These are phyloP conservation scores for Trichoderma cornu-damae DNA, from an alignment of 2,329 filamentous ascomycete species.

Conservation along the genomic window DNA sequence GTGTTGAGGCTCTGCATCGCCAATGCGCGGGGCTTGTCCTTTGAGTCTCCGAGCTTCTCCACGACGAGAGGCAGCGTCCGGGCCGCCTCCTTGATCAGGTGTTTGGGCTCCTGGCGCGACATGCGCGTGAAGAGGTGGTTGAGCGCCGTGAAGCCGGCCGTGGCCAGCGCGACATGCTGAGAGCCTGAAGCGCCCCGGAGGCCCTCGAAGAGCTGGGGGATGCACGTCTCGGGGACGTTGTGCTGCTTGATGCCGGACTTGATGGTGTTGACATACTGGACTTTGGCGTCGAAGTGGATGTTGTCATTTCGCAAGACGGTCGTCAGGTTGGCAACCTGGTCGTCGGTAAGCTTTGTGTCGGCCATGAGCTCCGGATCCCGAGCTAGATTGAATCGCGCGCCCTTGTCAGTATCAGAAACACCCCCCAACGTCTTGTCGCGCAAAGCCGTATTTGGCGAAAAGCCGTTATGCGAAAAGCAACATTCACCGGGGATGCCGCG, in stretches of 20 bases:
- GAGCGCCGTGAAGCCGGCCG: slow-evolving; percentile 80
- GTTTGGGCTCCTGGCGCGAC: slow-evolving; percentile 75
- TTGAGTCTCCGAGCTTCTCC: slow-evolving; percentile 81
- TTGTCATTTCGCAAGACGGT: slow-evolving; percentile 58
- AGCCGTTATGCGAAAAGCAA: no score
- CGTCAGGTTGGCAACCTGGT: slow-evolving; percentile 52
- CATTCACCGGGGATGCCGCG: no score
- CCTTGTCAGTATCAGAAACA: no score
- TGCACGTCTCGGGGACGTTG: slow-evolving; percentile 71
- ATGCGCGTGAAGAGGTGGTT: slow-evolving; percentile 83
- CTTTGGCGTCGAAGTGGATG: slow-evolving; percentile 61
- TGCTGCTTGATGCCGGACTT: slow-evolving; percentile 91
- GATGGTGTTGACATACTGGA: slow-evolving; percentile 64
- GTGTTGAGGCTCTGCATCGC: slow-evolving; percentile 73
- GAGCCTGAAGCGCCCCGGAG: slow-evolving; percentile 69
- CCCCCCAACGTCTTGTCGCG: not conserved
- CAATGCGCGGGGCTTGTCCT: slow-evolving; percentile 74
- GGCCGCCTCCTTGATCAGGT: slow-evolving; percentile 63
- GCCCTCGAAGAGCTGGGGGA: slow-evolving; percentile 74
- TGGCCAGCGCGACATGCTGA: slow-evolving; percentile 70
- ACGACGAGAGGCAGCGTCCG: slow-evolving; percentile 69
- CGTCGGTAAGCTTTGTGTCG: slow-evolving; percentile 52
- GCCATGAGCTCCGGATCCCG: slow-evolving; percentile 38
- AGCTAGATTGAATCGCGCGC: not conserved
- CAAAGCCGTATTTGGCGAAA: no score